These are phyloP conservation scores for Colletotrichum sp. DNA, from an alignment of 2,329 filamentous ascomycete species.

Conservation along the genomic window DNA sequence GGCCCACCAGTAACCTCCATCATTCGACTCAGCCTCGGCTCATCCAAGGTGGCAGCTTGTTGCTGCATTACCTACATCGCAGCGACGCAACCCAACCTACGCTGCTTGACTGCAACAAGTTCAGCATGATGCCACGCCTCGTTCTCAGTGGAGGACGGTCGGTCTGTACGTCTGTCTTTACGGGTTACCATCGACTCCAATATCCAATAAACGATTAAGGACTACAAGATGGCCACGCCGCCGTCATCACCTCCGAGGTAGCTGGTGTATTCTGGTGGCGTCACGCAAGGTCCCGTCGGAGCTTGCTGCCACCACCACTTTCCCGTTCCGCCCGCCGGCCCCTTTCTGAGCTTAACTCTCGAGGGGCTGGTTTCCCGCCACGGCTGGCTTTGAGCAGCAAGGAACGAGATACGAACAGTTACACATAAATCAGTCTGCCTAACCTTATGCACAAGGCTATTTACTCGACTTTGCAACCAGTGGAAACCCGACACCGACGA, in stretches of 20 bases:
- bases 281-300: background rate
- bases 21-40: constrained; percentile 7
- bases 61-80: background rate
- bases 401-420: background rate
- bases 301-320: background rate
- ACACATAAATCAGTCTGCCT: background rate
- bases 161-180: background rate
- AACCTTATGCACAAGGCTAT: background rate
- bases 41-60: background rate
- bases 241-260: background rate
- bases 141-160: background rate
- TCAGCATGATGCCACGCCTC: background rate
- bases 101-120: background rate
- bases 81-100: background rate
- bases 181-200: background rate
- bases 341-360: background rate
- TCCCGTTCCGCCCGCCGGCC: background rate
- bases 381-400: background rate
- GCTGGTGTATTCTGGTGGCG: background rate
- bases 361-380: background rate
- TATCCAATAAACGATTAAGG: background rate
- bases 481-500: background rate
- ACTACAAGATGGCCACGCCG: background rate
- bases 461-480: background rate
- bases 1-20: background rate